Evolutionary conservation across 192 early-diverging fungal species (phyloP).

Genomic region (Gamsiella multidivaricata): DNA sequence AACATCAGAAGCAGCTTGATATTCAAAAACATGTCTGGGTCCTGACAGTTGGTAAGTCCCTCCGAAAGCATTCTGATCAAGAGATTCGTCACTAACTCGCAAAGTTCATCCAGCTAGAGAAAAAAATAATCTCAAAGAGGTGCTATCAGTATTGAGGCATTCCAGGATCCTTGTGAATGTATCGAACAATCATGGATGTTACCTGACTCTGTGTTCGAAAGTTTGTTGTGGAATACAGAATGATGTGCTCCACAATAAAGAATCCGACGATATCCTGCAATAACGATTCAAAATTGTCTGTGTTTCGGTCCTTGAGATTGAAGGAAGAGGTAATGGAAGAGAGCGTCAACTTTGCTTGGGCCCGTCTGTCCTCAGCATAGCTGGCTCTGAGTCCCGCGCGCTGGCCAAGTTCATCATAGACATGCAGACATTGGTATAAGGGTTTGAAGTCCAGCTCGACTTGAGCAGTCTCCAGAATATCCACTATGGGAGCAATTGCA

Average conservation of each 20-base stretch:
- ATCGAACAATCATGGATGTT: not conserved
- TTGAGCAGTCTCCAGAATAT: conserved; percentile 73
- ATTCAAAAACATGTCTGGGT: conserved; percentile 81
- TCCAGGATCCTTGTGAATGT: not conserved
- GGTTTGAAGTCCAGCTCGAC: conserved; percentile 92
- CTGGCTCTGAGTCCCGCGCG: conserved; percentile 84
- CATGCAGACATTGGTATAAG: conserved; percentile 95
- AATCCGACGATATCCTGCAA: conserved; percentile 95
- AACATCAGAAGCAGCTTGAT: conserved; percentile 84
- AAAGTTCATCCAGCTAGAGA: conserved; percentile 84
- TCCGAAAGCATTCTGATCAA: conserved; percentile 83
- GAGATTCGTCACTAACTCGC: conserved; percentile 86
- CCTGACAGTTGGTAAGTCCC: conserved; percentile 80
- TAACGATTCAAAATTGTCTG: conserved; percentile 76
- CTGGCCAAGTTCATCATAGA: conserved; percentile 93
- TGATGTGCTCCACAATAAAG: conserved; percentile 93
- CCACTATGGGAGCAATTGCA: conserved; percentile 53
- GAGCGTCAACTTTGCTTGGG: conserved; percentile 90
- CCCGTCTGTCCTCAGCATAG: conserved; percentile 91
- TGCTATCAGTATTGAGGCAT: not conserved
- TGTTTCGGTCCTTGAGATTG: conserved; percentile 71
- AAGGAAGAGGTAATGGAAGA: conserved; percentile 68
- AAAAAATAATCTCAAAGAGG: not conserved
- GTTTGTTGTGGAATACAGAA: conserved; percentile 87
- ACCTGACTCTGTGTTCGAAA: conserved; percentile 86